Evolutionary conservation across 331 rosid species (phyloP).

Genomic region (Malus hybrid): DNA sequence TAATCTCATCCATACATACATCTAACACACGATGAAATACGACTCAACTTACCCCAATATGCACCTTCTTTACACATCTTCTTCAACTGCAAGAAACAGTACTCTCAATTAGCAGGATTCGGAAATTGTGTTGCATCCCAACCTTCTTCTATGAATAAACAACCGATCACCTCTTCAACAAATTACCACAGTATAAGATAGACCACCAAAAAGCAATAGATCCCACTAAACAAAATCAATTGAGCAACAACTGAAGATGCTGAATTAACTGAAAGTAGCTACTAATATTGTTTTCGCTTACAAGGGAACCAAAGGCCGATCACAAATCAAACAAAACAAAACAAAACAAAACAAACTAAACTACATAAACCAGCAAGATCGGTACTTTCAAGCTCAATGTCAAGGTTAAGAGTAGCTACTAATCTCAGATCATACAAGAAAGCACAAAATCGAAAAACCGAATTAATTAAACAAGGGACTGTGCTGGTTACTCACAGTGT

Average conservation of each 20-base stretch:
- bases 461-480: not conserved
- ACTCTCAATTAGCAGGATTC: slow-evolving; percentile 17
- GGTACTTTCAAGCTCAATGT: not conserved
- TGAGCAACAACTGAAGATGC: not conserved
- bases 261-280: not conserved
- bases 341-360: not conserved
- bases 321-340: not conserved
- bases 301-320: not conserved
- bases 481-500: slow-evolving; percentile 41
- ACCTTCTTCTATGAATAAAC: not conserved
- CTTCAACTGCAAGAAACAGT: slow-evolving; percentile 65
- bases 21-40: not conserved
- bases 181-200: not conserved
- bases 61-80: slow-evolving; percentile 97
- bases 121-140: not conserved
- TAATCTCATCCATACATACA: not conserved
- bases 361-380: too few relatives aligned
- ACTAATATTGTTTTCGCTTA: not conserved
- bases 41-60: slow-evolving; percentile 71
- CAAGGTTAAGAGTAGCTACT: not conserved
- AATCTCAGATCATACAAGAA: not conserved
- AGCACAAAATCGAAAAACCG: not conserved
- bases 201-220: too few relatives aligned
- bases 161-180: too few relatives aligned
- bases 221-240: not conserved